A percentile compares a stretch with the other conserved stretches of the same genome.
phyloP scores from a whole-genome alignment of 768 basidiomycete species.

The Lactarius vividus region DNA sequence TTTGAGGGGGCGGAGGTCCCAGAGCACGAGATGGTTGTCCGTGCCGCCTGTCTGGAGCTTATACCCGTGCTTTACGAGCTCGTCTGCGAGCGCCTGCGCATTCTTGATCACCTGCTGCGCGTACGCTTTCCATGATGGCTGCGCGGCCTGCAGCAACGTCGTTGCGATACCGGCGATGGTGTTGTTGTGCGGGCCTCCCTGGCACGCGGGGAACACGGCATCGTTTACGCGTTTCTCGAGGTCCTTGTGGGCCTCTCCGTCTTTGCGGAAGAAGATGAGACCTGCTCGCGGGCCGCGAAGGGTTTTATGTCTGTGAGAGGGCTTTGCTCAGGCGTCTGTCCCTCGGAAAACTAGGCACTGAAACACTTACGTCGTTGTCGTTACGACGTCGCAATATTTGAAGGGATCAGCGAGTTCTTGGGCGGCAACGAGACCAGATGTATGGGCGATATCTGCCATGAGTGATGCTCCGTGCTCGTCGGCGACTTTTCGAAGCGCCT shows the following conservation, averaged over 20 bases:
- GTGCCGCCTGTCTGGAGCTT: conserved; percentile 96
- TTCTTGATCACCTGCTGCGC: conserved; percentile 94
- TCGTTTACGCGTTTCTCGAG: conserved; percentile 97
- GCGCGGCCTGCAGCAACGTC: conserved; percentile 84
- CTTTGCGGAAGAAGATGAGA: conserved; percentile 97
- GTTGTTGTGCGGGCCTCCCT: conserved; percentile 99
- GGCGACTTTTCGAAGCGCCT: conserved; percentile 71
- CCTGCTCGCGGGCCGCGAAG: conserved; percentile 98
- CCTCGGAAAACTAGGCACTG: not conserved
- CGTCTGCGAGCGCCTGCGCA: conserved; percentile 69
- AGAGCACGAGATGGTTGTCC: conserved; percentile 96
- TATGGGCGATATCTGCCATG: conserved; percentile 98
- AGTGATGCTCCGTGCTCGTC: conserved; percentile 89
- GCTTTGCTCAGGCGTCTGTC: not conserved
- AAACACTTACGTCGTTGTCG: conserved; percentile 82
- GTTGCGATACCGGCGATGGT: conserved; percentile 96
- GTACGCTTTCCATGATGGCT: conserved; percentile 87
- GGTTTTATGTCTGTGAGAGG: conserved; percentile 79
- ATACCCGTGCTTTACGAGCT: conserved; percentile 79
- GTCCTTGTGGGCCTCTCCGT: conserved; percentile 74
- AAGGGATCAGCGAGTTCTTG: conserved; percentile 90
- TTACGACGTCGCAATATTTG: conserved; percentile 95
- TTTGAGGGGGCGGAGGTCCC: conserved; percentile 94
- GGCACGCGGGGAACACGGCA: conserved; percentile 99
- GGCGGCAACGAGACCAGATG: conserved; percentile 91